Evolutionary conservation across 768 basidiomycete genomes (phyloP).

Genomic region (Serendipita sp.): DNA sequence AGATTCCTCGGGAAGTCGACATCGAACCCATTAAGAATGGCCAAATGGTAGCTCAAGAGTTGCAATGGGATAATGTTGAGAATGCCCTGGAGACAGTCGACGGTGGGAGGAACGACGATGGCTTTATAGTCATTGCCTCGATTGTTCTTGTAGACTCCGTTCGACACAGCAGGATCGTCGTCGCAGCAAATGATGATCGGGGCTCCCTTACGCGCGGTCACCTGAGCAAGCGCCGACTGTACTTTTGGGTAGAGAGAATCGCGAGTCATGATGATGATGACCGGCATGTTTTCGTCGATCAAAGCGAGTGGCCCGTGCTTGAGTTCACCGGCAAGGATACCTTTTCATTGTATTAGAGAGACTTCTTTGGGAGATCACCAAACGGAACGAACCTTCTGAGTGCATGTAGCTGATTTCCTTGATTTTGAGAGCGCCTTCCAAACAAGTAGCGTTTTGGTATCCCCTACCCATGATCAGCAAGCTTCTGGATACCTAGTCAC

Average conservation of each 20-base stretch:
- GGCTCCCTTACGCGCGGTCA: slow-evolving; percentile 92
- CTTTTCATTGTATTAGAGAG: slow-evolving; percentile 53
- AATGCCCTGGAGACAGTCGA: slow-evolving; percentile 88
- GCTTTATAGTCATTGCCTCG: slow-evolving; percentile 39
- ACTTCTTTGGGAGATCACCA: slow-evolving; percentile 7
- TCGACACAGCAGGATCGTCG: slow-evolving; percentile 39
- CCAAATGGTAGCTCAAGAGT: slow-evolving; percentile 89
- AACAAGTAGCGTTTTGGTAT: slow-evolving; percentile 96
- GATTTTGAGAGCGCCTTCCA: slow-evolving; percentile 97
- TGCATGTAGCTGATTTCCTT: slow-evolving; percentile 89
- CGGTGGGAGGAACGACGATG: slow-evolving; percentile 86
- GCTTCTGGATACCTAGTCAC: slow-evolving; percentile 44
- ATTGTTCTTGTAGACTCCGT: slow-evolving; percentile 47
- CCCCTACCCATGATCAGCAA: slow-evolving; percentile 95
- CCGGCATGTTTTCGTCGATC: slow-evolving; percentile 96
- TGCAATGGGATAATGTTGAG: slow-evolving; percentile 96
- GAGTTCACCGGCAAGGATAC: slow-evolving; percentile 94
- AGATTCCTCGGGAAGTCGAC: slow-evolving; percentile 98
- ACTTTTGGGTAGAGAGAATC: slow-evolving; percentile 98
- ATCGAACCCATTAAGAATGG: slow-evolving; percentile 89
- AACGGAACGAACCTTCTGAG: slow-evolving; percentile 28
- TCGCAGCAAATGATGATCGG: slow-evolving; percentile 94
- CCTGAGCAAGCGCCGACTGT: slow-evolving; percentile 88
- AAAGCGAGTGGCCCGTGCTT: slow-evolving; percentile 97
- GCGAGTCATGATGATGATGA: slow-evolving; percentile 99